phyloP scores from a whole-genome alignment of 2,329 filamentous ascomycete genomes.

The Talaromyces amestolkiae region DNA sequence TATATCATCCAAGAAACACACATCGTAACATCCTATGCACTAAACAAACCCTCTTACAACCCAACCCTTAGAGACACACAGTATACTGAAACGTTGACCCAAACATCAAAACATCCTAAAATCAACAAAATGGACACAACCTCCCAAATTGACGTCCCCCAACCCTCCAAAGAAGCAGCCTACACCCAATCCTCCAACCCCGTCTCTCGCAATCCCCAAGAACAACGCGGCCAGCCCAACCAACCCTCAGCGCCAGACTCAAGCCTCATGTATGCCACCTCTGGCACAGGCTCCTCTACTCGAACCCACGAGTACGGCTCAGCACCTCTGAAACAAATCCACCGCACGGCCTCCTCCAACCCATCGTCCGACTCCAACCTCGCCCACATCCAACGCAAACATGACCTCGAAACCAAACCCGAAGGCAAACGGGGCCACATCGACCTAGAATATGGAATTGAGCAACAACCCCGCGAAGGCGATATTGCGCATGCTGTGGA shows the following conservation, averaged over 20 bases:
- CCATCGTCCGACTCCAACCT: conserved; percentile 31
- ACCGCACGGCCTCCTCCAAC: conserved; percentile 27
- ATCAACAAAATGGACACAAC: conserved; percentile 7
- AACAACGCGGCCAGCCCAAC: conserved; percentile 18
- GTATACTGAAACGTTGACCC: neutral
- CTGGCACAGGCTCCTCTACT: neutral
- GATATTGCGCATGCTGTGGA: conserved; percentile 34
- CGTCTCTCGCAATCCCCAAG: conserved; percentile 29
- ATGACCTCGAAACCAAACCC: conserved; percentile 19
- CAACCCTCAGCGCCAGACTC: conserved; percentile 1
- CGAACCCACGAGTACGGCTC: conserved; percentile 24
- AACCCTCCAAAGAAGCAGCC: conserved; percentile 36
- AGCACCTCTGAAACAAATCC: conserved; percentile 25
- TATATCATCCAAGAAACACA: neutral
- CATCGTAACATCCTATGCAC: neutral
- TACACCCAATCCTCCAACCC: conserved; percentile 36
- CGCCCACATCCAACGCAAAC: conserved; percentile 23
- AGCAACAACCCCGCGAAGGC: conserved; percentile 37
- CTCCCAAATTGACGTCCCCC: conserved; percentile 24
- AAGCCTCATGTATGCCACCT: conserved; percentile 2
- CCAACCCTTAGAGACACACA: too few species aligned
- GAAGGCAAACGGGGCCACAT: conserved; percentile 26
- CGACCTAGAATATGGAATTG: conserved; percentile 37
- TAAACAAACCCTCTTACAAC: neutral
- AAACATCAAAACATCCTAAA: neutral